Conservation (phyloP, 768 basidiomycete genomes). For the Termitomyces sp. region DNA sequence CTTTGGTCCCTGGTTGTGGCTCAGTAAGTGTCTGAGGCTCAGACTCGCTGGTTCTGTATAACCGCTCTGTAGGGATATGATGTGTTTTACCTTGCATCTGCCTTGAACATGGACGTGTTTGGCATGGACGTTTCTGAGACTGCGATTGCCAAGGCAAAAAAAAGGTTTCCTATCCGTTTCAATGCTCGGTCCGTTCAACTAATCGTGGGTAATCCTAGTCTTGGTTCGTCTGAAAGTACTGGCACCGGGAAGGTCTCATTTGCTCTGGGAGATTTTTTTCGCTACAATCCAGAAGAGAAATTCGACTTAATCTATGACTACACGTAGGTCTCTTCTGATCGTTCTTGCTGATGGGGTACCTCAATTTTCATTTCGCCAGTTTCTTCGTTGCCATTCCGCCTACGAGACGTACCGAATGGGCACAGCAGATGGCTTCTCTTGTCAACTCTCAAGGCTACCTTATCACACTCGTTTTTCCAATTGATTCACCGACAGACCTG, state of each 20-base stretch:
- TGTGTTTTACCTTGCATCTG: constrained; percentile 46
- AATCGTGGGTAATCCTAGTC: neutral
- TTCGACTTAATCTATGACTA: constrained; percentile 67
- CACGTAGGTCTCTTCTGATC: constrained; percentile 34
- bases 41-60: neutral
- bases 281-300: constrained; percentile 27
- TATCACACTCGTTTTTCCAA: constrained; percentile 57
- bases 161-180: constrained; percentile 21
- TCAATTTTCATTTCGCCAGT: constrained; percentile 22
- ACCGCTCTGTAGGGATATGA: constrained; percentile 51
- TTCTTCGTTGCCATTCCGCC: constrained; percentile 76
- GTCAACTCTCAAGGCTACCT: constrained; percentile 61
- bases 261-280: constrained; percentile 52
- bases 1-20: constrained; percentile 18
- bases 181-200: neutral
- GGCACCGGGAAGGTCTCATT: constrained; percentile 33
- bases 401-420: constrained; percentile 50
- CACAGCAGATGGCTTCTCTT: constrained; percentile 48
- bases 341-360: neutral
- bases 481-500: constrained; percentile 34
- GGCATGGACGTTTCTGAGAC: constrained; percentile 57
- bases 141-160: constrained; percentile 45
- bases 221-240: neutral
- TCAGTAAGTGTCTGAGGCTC: neutral
- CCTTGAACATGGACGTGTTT: constrained; percentile 42